A percentile compares a stretch with the other conserved stretches of the same genome.
These are phyloP conservation scores for Ormosia semicastrata DNA, from an alignment of 306 rosid genomes.

Conservation along the genomic window DNA sequence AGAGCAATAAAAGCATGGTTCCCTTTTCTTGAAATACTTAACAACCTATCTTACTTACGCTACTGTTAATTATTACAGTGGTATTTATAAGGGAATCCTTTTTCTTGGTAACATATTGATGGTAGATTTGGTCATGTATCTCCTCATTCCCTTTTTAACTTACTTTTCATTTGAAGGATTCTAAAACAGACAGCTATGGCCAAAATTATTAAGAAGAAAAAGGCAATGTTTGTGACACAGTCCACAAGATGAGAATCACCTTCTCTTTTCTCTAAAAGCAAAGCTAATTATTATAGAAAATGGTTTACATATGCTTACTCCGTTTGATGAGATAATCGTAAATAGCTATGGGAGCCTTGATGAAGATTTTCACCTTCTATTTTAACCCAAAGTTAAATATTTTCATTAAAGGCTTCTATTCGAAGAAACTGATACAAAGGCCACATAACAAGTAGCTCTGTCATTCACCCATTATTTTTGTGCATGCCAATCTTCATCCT, in stretches of 20 bases:
- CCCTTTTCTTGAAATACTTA: too few species aligned
- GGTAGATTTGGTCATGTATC: background rate
- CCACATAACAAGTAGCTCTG: background rate
- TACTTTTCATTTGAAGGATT: background rate
- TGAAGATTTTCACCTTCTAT: background rate
- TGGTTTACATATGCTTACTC: background rate
- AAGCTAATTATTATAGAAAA: constrained; percentile 28
- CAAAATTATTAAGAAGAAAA: constrained; percentile 31
- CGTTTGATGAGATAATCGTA: background rate
- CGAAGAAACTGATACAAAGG: too few species aligned
- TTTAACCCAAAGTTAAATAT: background rate
- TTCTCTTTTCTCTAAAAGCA: constrained; percentile 33
- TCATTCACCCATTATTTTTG: background rate
- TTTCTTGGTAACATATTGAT: background rate
- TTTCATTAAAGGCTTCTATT: background rate
- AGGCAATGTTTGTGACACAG: background rate
- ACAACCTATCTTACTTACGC: background rate
- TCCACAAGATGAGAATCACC: constrained; percentile 32
- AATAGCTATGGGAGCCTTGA: background rate
- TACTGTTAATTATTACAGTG: too few species aligned
- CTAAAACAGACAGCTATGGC: constrained; percentile 32
- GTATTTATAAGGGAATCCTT: background rate
- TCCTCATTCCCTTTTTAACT: background rate
- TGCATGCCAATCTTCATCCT: too few species aligned
- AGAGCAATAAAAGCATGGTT: too few species aligned